These are phyloP conservation scores for Arthrobotrys iridis DNA, from an alignment of 2,329 filamentous ascomycete genomes.

Conservation along the genomic window DNA sequence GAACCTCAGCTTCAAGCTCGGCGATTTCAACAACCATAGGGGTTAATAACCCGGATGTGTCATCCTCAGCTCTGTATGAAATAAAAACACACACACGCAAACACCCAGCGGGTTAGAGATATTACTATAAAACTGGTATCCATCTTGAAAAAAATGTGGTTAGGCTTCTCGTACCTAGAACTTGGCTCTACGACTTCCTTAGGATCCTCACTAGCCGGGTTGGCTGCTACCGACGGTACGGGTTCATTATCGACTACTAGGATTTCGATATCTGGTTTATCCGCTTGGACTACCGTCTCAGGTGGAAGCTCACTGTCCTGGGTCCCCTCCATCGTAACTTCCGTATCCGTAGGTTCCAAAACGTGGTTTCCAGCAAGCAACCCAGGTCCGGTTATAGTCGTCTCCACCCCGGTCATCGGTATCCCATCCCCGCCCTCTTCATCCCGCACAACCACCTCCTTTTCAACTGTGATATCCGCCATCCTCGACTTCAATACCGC, in stretches of 20 bases:
- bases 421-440: neutral
- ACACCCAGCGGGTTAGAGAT: neutral
- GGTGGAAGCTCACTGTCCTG: neutral
- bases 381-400: neutral
- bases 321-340: neutral
- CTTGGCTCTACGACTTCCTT: neutral
- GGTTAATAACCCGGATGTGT: neutral
- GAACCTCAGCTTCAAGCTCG: neutral
- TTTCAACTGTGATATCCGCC: neutral
- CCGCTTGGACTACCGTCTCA: neutral
- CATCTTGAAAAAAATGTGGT: neutral
- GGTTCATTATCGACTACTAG: neutral
- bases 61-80: neutral
- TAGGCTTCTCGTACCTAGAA: neutral
- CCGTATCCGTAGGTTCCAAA: neutral
- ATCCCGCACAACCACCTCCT: neutral
- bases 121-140: neutral
- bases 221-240: neutral
- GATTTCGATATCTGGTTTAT: neutral
- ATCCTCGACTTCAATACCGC: no score
- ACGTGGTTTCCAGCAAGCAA: no score
- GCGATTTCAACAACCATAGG: no score
- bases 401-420: neutral
- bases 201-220: neutral
- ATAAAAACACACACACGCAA: no score